These are phyloP conservation scores for Macrophomina tecta DNA, from an alignment of 2,329 filamentous ascomycete species.

Conservation along the genomic window DNA sequence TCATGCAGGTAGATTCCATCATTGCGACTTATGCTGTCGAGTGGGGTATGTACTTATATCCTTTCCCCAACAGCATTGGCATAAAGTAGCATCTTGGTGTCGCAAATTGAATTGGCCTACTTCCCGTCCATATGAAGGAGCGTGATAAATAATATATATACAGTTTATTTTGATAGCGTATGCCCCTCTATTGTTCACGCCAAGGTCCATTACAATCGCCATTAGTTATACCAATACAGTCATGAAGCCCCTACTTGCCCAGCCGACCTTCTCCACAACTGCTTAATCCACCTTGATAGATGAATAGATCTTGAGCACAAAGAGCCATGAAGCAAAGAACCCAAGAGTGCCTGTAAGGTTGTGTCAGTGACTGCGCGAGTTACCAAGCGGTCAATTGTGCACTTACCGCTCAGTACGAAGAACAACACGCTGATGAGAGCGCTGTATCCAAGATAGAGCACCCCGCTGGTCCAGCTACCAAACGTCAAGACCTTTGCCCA, in stretches of 20 bases:
- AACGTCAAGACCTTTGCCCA: slow-evolving; percentile 88
- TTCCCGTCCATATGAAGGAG: no score
- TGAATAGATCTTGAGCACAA: slow-evolving; percentile 89
- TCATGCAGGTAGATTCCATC: no score
- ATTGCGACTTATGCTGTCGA: no score
- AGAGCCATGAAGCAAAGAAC: slow-evolving; percentile 93
- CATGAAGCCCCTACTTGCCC: not conserved
- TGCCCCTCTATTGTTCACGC: slow-evolving; percentile 29
- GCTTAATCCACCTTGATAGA: slow-evolving; percentile 96
- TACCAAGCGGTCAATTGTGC: not conserved
- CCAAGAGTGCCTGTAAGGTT: slow-evolving; percentile 79
- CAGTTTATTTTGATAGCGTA: not conserved
- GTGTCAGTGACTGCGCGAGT: not conserved
- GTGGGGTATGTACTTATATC: no score
- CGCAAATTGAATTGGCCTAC: not conserved
- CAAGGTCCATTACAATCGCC: slow-evolving; percentile 37
- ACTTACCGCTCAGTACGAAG: slow-evolving; percentile 89
- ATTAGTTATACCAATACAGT: slow-evolving; percentile 22
- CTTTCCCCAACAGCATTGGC: no score
- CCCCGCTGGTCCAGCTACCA: slow-evolving; percentile 80
- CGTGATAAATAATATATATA: slow-evolving; percentile 3
- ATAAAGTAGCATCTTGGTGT: not conserved
- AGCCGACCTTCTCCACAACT: not conserved
- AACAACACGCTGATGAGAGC: slow-evolving; percentile 87
- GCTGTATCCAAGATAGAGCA: slow-evolving; percentile 94